phyloP scores from a whole-genome alignment of 106 monocot genomes.

The Dendrobium chrysotoxum region DNA sequence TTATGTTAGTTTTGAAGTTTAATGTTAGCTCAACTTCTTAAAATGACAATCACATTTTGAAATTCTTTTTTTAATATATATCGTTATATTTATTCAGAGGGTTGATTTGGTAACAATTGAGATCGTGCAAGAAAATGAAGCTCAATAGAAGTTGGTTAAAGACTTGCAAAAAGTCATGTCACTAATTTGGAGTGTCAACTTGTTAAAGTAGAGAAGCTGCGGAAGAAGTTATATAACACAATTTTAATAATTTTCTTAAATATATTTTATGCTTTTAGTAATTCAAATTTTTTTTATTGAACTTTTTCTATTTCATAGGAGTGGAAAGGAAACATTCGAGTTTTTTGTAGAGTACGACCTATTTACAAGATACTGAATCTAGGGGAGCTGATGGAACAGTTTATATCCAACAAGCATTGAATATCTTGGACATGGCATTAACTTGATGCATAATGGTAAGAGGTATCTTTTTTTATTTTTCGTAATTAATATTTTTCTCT shows the following conservation, averaged over 20 bases:
- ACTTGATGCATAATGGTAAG: too few species aligned
- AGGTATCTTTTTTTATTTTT: too few species aligned
- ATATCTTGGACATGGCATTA: too few species aligned
- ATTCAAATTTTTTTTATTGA: background rate
- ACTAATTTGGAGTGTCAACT: conserved; percentile 57
- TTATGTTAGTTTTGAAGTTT: too few species aligned
- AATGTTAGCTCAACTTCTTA: too few species aligned
- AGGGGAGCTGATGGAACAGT: conserved; percentile 23
- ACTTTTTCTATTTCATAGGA: conserved; percentile 43
- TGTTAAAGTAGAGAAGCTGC: conserved; percentile 57
- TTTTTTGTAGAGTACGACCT: conserved; percentile 89
- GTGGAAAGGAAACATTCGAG: conserved; percentile 92
- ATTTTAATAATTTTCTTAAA: conserved; percentile 52
- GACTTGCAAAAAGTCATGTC: conserved; percentile 47
- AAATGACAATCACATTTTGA: too few species aligned
- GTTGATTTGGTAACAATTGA: too few species aligned
- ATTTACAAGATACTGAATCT: conserved; percentile 31
- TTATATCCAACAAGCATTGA: conserved; percentile 77
- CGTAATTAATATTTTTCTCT: too few species aligned
- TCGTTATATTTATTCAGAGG: too few species aligned
- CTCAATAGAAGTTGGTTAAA: too few species aligned
- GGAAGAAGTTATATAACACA: conserved; percentile 82
- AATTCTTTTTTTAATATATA: too few species aligned
- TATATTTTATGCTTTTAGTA: background rate
- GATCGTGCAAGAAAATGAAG: too few species aligned